Evolutionary conservation across 257 asterid genomes (phyloP), one percentile per base, ranked within the genome.

Genomic region (Solanum medicagineum): DNA sequence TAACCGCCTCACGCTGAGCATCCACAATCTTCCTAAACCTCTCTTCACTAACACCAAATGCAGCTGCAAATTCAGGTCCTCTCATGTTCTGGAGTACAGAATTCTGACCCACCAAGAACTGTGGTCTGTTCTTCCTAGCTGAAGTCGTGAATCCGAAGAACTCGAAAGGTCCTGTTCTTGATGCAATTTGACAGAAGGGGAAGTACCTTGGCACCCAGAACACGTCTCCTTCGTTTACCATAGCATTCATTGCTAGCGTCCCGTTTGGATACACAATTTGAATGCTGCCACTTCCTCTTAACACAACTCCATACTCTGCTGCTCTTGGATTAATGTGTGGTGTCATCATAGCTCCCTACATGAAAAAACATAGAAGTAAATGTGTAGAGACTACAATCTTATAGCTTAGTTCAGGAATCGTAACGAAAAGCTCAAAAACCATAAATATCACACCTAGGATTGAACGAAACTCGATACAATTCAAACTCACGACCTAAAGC

Each of bases 271-370:
- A 88, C 81, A 92, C 98, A 0, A 95, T 83, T 59, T 96, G 94
- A 81, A 96, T 86, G 0, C 87, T 90, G 3, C 99, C 98, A 0
- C 83, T 82, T 3, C 98, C 99, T 4, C 85, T 80, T 51, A 95
- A 51, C 22, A 95, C 98, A 3, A 96, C 32, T 1, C 98, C 99
- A 2, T 88, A 93, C 85, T 95, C 98, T 0, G 90, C 87, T 68
- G 98, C 98, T 68, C 88, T 88, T 56, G 98, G 98, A 75, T 96
- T 96, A 44, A 93, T 79, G 49, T 96, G 99, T 1, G 99, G 99
- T 49, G 98, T 98, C 98, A 96, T 89, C 98, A 96, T 95, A 22
- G 99, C 90, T 70, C 99, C 98, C 98, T 96, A 81, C 89, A 88
- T 22, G 15, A 29, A 14, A 4, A 49, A 8, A 24, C 7, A 75